Conservation (phyloP, 1,284 basidiomycete genomes). For the Boletus semigastroideus region DNA sequence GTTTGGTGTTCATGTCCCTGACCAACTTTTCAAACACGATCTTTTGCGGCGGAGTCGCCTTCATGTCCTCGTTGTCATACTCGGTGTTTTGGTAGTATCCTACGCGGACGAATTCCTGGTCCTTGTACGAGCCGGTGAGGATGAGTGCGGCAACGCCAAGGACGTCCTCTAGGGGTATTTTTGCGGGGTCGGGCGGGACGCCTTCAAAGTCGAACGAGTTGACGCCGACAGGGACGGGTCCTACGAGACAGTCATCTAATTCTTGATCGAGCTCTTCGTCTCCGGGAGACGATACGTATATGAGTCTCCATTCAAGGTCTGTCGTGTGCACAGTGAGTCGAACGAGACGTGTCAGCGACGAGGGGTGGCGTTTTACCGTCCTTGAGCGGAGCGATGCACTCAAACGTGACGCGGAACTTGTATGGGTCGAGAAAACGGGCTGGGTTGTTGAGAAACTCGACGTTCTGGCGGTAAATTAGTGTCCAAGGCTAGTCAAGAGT, state of each 20-base stretch:
- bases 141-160: slow-evolving; percentile 91
- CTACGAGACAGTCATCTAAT: slow-evolving; percentile 93
- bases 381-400: slow-evolving; percentile 90
- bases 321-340: not conserved
- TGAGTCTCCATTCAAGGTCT: slow-evolving; percentile 98
- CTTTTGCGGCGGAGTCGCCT: slow-evolving; percentile 63
- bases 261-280: slow-evolving; percentile 94
- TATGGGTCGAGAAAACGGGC: slow-evolving; percentile 91
- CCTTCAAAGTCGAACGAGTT: slow-evolving; percentile 98
- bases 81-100: slow-evolving; percentile 99
- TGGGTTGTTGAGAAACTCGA: slow-evolving; percentile 91
- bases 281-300: slow-evolving; percentile 95
- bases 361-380: slow-evolving; percentile 63
- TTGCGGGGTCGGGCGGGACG: slow-evolving; percentile 64
- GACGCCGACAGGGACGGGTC: slow-evolving; percentile 91
- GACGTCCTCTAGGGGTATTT: slow-evolving; percentile 82
- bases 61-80: slow-evolving; percentile 93
- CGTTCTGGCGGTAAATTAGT: slow-evolving; percentile 50
- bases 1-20: slow-evolving; percentile 89
- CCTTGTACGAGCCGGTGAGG: slow-evolving; percentile 86
- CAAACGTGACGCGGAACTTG: slow-evolving; percentile 95
- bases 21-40: slow-evolving; percentile 80
- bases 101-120: slow-evolving; percentile 97
- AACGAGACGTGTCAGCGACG: not conserved
- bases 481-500: not conserved